Conservation (phyloP, 768 basidiomycete genomes). For the Auricularia sp. region DNA sequence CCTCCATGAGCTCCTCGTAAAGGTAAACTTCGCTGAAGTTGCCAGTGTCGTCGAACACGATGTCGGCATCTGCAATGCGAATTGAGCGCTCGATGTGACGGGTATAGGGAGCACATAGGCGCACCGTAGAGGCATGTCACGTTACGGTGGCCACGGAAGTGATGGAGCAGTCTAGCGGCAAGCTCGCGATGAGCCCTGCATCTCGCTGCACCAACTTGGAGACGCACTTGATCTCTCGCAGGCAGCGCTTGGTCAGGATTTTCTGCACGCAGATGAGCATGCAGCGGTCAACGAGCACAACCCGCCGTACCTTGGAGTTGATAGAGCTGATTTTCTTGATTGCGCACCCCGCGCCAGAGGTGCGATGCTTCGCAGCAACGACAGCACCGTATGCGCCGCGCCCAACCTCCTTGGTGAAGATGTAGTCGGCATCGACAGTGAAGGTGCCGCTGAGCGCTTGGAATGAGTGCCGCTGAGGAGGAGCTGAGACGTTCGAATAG, state of each 20-base stretch:
- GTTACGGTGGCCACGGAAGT: constrained; percentile 98
- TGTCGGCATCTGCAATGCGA: constrained; percentile 94
- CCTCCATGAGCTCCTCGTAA: constrained; percentile 99
- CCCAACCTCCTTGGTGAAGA: constrained; percentile 93
- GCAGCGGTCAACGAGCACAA: constrained; percentile 4
- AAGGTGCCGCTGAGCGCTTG: constrained; percentile 78
- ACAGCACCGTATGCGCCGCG: constrained; percentile 94
- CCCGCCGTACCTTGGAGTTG: constrained; percentile 60
- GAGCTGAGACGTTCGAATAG: not conserved
- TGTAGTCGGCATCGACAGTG: constrained; percentile 79
- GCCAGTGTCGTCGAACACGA: constrained; percentile 83
- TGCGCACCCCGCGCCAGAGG: constrained; percentile 81
- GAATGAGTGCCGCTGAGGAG: constrained; percentile 57
- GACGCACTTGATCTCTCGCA: constrained; percentile 82
- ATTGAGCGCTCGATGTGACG: not conserved
- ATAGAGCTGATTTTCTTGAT: constrained; percentile 97
- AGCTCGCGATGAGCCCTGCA: not conserved
- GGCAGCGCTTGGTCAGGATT: constrained; percentile 92
- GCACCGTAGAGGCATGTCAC: constrained; percentile 30
- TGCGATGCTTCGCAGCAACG: constrained; percentile 72
- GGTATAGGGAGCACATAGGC: not conserved
- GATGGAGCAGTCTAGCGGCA: constrained; percentile 66
- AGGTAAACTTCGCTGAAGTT: constrained; percentile 96
- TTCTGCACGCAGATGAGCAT: constrained; percentile 14
- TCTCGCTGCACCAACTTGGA: not conserved